Conservation (phyloP, 768 basidiomycete genomes). For the Tricholoma sp. region DNA sequence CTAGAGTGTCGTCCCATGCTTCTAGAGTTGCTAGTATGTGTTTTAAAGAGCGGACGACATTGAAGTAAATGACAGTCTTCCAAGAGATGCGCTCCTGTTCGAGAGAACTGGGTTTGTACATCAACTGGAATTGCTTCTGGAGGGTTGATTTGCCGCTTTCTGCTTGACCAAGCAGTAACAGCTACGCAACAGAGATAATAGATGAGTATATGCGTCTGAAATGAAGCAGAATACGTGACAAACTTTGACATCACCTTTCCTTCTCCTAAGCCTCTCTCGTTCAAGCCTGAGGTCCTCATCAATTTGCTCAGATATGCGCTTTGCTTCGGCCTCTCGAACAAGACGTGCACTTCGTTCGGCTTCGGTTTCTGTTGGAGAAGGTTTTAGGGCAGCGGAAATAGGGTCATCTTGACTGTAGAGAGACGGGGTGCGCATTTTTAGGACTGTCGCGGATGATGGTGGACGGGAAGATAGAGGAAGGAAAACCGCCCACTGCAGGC, state of each 20-base stretch:
- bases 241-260: constrained; percentile 75
- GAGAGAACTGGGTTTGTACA: constrained; percentile 69
- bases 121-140: constrained; percentile 77
- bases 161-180: constrained; percentile 73
- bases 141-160: constrained; percentile 77
- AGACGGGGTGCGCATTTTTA: constrained; percentile 58
- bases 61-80: constrained; percentile 74
- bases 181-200: constrained; percentile 28
- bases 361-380: constrained; percentile 63
- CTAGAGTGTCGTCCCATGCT: constrained; percentile 54
- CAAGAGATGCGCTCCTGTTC: constrained; percentile 68
- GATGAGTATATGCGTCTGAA: constrained; percentile 33
- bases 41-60: constrained; percentile 66
- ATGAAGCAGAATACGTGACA: background rate
- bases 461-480: constrained; percentile 11
- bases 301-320: constrained; percentile 72
- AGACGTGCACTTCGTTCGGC: constrained; percentile 58
- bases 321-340: constrained; percentile 65
- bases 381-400: constrained; percentile 59
- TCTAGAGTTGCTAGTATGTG: constrained; percentile 64
- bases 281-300: constrained; percentile 76
- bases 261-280: constrained; percentile 57
- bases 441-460: constrained; percentile 25
- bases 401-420: constrained; percentile 76
- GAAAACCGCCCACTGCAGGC: background rate